phyloP scores from a whole-genome alignment of 768 basidiomycete species.

The Calocera cornea region DNA sequence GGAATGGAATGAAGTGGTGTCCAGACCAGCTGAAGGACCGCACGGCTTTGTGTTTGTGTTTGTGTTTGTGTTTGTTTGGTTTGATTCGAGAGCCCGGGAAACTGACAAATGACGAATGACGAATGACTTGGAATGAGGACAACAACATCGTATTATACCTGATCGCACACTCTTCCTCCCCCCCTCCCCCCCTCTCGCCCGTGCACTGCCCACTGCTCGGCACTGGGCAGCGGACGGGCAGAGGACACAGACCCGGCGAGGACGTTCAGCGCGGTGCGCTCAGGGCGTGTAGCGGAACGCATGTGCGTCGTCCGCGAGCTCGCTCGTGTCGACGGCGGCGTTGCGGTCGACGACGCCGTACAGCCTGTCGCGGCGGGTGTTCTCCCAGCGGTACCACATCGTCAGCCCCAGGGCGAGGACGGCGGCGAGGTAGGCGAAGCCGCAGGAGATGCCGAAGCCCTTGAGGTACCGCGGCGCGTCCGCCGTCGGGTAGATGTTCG shows the following conservation, averaged over 20 bases:
- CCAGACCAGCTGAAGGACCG: conserved; percentile 1
- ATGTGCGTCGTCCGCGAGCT: conserved; percentile 5
- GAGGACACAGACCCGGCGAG: no score
- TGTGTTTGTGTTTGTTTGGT: not conserved
- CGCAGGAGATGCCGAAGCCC: conserved; percentile 6
- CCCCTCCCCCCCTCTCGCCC: not conserved
- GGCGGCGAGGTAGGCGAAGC: not conserved
- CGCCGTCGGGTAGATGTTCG: conserved; percentile 5
- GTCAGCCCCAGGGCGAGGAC: not conserved
- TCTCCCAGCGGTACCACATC: not conserved
- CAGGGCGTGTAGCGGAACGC: conserved; percentile 1
- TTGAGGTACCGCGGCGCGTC: not conserved
- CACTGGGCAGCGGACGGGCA: no score
- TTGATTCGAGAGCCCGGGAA: no score
- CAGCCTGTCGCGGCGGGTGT: not conserved
- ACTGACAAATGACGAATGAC: no score
- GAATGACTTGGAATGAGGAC: no score
- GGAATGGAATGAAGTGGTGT: not conserved
- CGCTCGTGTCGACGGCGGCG: conserved; percentile 1
- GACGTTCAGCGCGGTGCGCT: not conserved
- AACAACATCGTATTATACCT: not conserved
- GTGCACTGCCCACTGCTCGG: no score
- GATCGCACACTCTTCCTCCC: not conserved
- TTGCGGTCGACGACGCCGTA: not conserved
- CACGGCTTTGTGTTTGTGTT: not conserved